Conservation (phyloP, 2,329 filamentous ascomycete species). For the Penicillium sp. region DNA sequence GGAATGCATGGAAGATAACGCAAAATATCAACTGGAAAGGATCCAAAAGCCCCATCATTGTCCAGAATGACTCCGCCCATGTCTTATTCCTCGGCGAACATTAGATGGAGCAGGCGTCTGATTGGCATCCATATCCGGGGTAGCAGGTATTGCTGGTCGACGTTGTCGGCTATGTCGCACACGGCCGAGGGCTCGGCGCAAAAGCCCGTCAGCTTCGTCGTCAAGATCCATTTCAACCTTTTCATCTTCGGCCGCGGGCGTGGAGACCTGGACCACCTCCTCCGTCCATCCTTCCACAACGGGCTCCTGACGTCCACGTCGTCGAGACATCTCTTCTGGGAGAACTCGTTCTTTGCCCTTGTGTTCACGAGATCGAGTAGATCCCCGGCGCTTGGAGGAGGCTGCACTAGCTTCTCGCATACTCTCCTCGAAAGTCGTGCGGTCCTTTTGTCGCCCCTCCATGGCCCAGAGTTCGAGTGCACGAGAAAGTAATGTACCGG, state of each 20-base stretch:
- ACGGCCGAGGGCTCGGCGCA: slow-evolving; percentile 38
- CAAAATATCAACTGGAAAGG: neutral
- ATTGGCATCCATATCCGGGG: slow-evolving; percentile 19
- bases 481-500: slow-evolving; percentile 44
- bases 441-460: slow-evolving; percentile 32
- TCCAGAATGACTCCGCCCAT: slow-evolving; percentile 20
- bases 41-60: slow-evolving; percentile 6
- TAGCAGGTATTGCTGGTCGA: slow-evolving; percentile 11
- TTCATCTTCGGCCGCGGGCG: slow-evolving; percentile 28
- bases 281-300: slow-evolving; percentile 36
- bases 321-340: slow-evolving; percentile 17
- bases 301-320: slow-evolving; percentile 22
- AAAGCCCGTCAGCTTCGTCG: slow-evolving; percentile 41
- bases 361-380: slow-evolving; percentile 22
- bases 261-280: slow-evolving; percentile 31
- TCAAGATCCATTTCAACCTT: slow-evolving; percentile 42
- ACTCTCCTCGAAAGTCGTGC: slow-evolving; percentile 11
- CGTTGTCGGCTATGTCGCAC: slow-evolving; percentile 26
- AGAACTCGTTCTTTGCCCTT: slow-evolving; percentile 26
- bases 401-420: slow-evolving; percentile 1
- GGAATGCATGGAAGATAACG: slow-evolving; percentile 12
- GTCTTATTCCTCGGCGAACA: slow-evolving; percentile 16
- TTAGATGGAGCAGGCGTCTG: slow-evolving; percentile 20
- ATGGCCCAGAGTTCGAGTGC: slow-evolving; percentile 47
- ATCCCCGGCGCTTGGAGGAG: slow-evolving; percentile 18